Conservation (phyloP, 2,329 filamentous ascomycete genomes). For the Septoria linicola region DNA sequence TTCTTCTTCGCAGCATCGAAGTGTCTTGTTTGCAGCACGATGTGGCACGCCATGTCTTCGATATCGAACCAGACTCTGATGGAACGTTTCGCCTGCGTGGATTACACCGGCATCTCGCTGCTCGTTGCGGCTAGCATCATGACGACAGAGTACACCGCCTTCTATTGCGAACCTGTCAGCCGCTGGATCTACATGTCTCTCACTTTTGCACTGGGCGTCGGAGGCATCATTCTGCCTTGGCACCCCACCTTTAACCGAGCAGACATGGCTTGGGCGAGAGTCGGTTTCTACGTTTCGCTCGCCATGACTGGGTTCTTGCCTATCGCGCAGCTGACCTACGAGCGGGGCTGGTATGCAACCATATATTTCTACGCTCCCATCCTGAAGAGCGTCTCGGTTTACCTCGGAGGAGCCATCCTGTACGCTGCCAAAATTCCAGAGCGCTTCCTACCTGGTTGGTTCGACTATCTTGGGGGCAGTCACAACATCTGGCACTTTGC, state of each 20-base stretch:
- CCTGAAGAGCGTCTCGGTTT: conserved; percentile 80
- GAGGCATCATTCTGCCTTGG: conserved; percentile 91
- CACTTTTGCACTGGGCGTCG: conserved; percentile 77
- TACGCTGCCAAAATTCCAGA: conserved; percentile 94
- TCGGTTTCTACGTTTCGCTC: conserved; percentile 86
- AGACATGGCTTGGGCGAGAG: conserved; percentile 90
- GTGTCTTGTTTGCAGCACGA: conserved; percentile 88
- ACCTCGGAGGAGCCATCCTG: conserved; percentile 77
- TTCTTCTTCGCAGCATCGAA: conserved; percentile 97
- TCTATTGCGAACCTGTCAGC: conserved; percentile 91
- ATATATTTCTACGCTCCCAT: conserved; percentile 86
- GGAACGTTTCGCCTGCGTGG: conserved; percentile 94
- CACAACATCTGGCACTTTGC: conserved; percentile 98
- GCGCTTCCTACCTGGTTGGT: conserved; percentile 85
- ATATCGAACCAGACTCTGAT: conserved; percentile 87
- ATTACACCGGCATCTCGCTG: conserved; percentile 95
- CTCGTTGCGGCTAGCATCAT: conserved; percentile 95
- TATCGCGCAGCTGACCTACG: conserved; percentile 75
- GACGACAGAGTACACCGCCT: conserved; percentile 97
- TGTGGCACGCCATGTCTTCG: conserved; percentile 99
- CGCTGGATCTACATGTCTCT: conserved; percentile 82
- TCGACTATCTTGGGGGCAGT: conserved; percentile 92
- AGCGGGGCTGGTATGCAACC: conserved; percentile 77
- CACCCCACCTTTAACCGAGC: conserved; percentile 89
- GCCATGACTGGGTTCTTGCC: conserved; percentile 87